phyloP scores from a whole-genome alignment of 805 yeast genomes.

The Helenozyma baotianmanensis region DNA sequence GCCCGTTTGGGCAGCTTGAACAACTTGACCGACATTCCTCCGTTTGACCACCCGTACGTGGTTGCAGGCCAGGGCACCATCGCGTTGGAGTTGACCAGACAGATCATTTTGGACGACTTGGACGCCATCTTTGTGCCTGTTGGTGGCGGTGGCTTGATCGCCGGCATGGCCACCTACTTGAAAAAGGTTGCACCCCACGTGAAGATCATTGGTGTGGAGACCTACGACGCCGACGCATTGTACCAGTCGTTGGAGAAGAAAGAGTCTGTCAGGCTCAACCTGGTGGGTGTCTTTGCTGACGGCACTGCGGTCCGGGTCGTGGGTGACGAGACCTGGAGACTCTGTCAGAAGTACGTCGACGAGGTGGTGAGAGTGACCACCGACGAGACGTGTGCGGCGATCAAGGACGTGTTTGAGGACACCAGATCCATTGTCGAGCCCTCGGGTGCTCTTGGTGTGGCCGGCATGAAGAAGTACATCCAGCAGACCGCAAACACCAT shows the following conservation, averaged over 20 bases:
- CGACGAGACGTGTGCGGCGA: conserved; percentile 94
- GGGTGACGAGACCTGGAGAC: conserved; percentile 89
- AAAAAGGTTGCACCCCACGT: conserved; percentile 98
- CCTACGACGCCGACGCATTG: conserved; percentile 93
- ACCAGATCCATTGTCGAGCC: conserved; percentile 94
- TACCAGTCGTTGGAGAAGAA: conserved; percentile 59
- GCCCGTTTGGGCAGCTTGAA: conserved; percentile 60
- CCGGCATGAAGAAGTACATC: conserved; percentile 86
- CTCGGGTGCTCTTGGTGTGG: conserved; percentile 94
- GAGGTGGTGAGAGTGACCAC: conserved; percentile 82
- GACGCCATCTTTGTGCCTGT: conserved; percentile 88
- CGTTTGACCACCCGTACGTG: conserved; percentile 95
- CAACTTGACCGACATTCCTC: conserved; percentile 89
- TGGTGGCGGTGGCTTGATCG: conserved; percentile 96
- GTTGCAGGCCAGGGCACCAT: conserved; percentile 99
- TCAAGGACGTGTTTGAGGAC: conserved; percentile 93
- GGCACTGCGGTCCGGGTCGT: conserved; percentile 92
- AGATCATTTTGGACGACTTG: conserved; percentile 69
- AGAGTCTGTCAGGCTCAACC: conserved; percentile 50
- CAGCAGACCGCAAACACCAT: conserved; percentile 55
- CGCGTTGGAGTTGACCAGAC: conserved; percentile 89
- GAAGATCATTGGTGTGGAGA: conserved; percentile 92
- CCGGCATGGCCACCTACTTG: conserved; percentile 87
- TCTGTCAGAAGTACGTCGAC: conserved; percentile 76
- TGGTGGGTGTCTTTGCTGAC: conserved; percentile 97